phyloP scores from a whole-genome alignment of 768 basidiomycete genomes.

The Suillus decipiens region DNA sequence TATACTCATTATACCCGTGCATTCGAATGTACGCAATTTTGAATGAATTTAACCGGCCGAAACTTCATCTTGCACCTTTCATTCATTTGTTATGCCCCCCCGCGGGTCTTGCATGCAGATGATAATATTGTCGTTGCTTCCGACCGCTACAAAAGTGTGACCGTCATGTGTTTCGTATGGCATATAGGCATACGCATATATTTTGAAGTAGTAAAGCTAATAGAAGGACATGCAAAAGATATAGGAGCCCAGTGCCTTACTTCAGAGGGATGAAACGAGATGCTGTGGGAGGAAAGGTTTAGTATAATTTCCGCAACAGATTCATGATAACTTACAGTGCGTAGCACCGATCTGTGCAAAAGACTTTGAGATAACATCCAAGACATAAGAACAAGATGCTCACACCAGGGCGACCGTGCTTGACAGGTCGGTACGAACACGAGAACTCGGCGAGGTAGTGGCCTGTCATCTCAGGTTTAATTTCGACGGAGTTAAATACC shows the following conservation, averaged over 20 bases:
- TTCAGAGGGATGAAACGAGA: constrained; percentile 96
- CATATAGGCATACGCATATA: constrained; percentile 33
- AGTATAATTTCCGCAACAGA: neutral
- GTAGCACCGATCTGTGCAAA: constrained; percentile 78
- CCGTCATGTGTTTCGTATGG: constrained; percentile 26
- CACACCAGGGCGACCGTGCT: constrained; percentile 99
- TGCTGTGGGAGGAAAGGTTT: constrained; percentile 38
- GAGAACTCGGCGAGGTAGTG: constrained; percentile 99
- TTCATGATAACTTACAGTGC: constrained; percentile 59
- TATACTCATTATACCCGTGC: constrained; percentile 60
- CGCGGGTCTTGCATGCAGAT: neutral
- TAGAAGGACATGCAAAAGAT: constrained; percentile 29
- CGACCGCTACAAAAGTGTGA: neutral
- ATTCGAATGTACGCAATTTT: constrained; percentile 43
- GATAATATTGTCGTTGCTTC: neutral
- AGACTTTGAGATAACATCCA: constrained; percentile 17
- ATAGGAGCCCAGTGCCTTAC: constrained; percentile 48
- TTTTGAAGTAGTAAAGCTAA: constrained; percentile 34
- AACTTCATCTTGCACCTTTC: constrained; percentile 14
- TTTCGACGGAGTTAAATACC: constrained; percentile 96
- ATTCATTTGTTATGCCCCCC: neutral
- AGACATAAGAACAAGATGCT: constrained; percentile 34
- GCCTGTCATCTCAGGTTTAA: constrained; percentile 99
- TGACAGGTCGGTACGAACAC: constrained; percentile 97
- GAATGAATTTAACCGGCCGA: constrained; percentile 26